phyloP scores from a whole-genome alignment of 305 asterid genomes.

The Rubia peregrina region DNA sequence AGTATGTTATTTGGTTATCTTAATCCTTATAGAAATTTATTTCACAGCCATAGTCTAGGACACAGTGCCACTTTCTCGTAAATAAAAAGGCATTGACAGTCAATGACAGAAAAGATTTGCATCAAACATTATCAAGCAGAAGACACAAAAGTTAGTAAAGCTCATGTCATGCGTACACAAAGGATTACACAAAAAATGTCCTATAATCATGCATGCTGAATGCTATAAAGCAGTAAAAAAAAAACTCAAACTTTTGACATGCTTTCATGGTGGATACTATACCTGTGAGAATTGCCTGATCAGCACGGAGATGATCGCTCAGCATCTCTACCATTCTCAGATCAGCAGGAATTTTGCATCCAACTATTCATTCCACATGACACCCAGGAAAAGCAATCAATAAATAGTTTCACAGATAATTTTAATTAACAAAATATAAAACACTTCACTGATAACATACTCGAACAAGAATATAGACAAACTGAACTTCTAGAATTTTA shows the following conservation, averaged over 20 bases:
- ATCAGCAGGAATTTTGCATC: conserved; percentile 98
- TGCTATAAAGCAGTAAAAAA: neutral
- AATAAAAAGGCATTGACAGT: neutral
- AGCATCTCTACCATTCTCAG: conserved; percentile 93
- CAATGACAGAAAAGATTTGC: neutral
- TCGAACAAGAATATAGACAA: neutral
- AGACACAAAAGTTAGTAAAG: neutral
- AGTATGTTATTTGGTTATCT: neutral
- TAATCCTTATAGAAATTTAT: neutral
- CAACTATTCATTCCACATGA: conserved; percentile 49
- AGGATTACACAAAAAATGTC: neutral
- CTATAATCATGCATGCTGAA: neutral
- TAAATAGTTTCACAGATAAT: neutral
- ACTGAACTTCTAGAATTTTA: conserved; percentile 16
- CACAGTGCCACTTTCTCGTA: neutral
- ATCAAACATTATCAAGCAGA: neutral
- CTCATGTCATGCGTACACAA: neutral
- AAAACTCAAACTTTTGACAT: neutral
- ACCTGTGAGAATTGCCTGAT: conserved; percentile 98
- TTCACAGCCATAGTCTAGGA: neutral
- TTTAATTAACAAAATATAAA: neutral
- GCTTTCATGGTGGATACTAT: conserved; percentile 24
- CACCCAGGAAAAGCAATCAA: neutral
- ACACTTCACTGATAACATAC: conserved; percentile 12
- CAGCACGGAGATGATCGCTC: conserved; percentile 86